Evolutionary conservation across 768 basidiomycete species (phyloP), one percentile per base, ranked within the genome.

Genomic region (Candolleomyces eurysporus): DNA sequence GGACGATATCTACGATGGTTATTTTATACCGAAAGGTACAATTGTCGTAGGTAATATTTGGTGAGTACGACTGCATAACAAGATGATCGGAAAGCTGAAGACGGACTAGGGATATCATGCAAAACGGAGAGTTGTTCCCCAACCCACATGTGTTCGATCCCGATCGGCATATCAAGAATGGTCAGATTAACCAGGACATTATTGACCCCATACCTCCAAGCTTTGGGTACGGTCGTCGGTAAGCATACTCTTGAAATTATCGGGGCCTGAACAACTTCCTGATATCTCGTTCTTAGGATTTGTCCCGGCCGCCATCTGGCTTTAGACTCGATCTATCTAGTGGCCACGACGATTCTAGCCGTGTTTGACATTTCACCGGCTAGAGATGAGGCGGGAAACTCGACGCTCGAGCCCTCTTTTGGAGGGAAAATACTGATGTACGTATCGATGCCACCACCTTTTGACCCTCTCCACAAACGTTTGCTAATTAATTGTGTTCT

Each of bases 181-280:
- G 63, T 10, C 61, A 69, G 43, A 63, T 67, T 31, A 65, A 72
- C 48, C 59, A 64, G 0, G 50, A 67, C 43, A 63, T 66, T 13
- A 63, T 67, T 43, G 63, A 72, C 56, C 73, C 75, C 4, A 65
- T 62, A 22, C 50, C 61, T 14, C 68, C 70, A 22, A 68, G 67
- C 32, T 77, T 75, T 60, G 73, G 76, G 16, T 75, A 68, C 64
- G 76, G 76, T 19, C 48, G 55, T 45, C 57, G 70, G 55, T 48
- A 10, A 50, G 60, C 61, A 13, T 6, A 21, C 36, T 13, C 40
- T 43, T 17, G 17, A 17, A 26, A 43, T 42, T 13, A 1, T 31
- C 6, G 3, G 19, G 39, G 4, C 32, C 17, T 9, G 19, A 10
- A 48, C 30, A 16, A 31, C 13, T 11, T 26, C 17, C 19, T 19